Evolutionary conservation across 805 yeast species (phyloP).

Genomic region (Blastobotrys mokoenaii): DNA sequence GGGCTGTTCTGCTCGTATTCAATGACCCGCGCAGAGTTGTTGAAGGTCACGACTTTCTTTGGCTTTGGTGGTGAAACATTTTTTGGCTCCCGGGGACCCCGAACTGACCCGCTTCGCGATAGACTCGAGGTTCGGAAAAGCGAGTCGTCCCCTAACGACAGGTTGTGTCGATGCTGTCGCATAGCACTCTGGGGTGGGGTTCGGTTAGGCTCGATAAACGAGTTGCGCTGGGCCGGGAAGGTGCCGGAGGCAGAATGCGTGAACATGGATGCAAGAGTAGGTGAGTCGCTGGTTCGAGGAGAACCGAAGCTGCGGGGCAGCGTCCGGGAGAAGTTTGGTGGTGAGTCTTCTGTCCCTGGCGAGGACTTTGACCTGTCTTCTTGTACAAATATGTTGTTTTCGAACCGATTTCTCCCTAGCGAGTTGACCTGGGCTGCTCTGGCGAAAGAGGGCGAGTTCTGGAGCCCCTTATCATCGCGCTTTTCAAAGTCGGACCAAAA

Average conservation of each 20-base stretch:
- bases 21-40: conserved; percentile 17
- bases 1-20: conserved; percentile 20
- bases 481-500: conserved; percentile 20
- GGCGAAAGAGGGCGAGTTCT: conserved; percentile 7
- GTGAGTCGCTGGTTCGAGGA: not conserved
- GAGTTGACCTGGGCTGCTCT: not conserved
- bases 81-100: conserved; percentile 14
- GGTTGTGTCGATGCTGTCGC: not conserved
- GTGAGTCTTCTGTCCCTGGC: not conserved
- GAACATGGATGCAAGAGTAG: not conserved
- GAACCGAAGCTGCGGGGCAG: too few relatives aligned
- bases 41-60: conserved; percentile 21
- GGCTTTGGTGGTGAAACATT: conserved; percentile 9
- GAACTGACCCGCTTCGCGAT: conserved; percentile 11
- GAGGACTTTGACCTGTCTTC: not conserved
- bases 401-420: conserved; percentile 1
- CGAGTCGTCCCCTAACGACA: not conserved
- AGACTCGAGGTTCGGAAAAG: conserved; percentile 14
- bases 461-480: not conserved
- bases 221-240: not conserved
- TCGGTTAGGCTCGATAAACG: not conserved
- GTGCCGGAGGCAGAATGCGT: not conserved
- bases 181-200: not conserved
- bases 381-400: conserved; percentile 9
- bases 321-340: too few relatives aligned